phyloP scores from a whole-genome alignment of 2,329 filamentous ascomycete species.

The Biscogniauxia marginata region DNA sequence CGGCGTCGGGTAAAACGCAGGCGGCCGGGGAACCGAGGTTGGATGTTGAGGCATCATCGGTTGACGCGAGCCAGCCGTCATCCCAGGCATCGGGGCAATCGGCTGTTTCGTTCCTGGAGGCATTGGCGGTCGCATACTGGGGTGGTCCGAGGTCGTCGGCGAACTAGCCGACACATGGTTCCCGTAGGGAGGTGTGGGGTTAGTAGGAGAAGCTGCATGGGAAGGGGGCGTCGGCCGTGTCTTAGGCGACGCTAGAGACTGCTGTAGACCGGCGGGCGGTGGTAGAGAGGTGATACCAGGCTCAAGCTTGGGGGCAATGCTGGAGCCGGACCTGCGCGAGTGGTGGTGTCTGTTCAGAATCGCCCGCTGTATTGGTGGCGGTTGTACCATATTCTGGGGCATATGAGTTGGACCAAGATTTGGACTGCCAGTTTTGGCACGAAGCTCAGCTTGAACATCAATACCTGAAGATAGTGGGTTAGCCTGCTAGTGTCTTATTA shows the following conservation, averaged over 20 bases:
- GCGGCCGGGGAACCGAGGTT: slow-evolving; percentile 40
- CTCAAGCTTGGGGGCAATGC: slow-evolving; percentile 73
- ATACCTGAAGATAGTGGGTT: slow-evolving; percentile 60
- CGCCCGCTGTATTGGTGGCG: slow-evolving; percentile 74
- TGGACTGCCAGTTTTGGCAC: slow-evolving; percentile 86
- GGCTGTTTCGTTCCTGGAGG: slow-evolving; percentile 42
- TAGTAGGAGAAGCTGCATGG: slow-evolving; percentile 60
- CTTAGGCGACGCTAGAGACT: slow-evolving; percentile 64
- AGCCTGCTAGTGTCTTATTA: not conserved
- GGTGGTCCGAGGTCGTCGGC: slow-evolving; percentile 48
- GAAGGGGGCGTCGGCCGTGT: slow-evolving; percentile 81
- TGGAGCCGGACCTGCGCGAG: slow-evolving; percentile 67
- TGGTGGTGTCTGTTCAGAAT: slow-evolving; percentile 76
- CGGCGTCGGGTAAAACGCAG: slow-evolving; percentile 72
- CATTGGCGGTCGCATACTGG: slow-evolving; percentile 42
- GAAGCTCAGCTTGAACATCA: slow-evolving; percentile 94
- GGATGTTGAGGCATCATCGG: slow-evolving; percentile 36
- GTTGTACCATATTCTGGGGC: slow-evolving; percentile 67
- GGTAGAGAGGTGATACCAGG: slow-evolving; percentile 47
- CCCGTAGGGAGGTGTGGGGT: slow-evolving; percentile 43
- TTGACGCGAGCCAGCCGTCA: slow-evolving; percentile 35
- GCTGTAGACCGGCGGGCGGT: slow-evolving; percentile 44
- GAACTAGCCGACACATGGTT: slow-evolving; percentile 40
- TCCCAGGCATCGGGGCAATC: slow-evolving; percentile 35
- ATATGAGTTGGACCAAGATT: slow-evolving; percentile 69